phyloP scores from a whole-genome alignment of 2,329 filamentous ascomycete species.

The Beauveria australis region DNA sequence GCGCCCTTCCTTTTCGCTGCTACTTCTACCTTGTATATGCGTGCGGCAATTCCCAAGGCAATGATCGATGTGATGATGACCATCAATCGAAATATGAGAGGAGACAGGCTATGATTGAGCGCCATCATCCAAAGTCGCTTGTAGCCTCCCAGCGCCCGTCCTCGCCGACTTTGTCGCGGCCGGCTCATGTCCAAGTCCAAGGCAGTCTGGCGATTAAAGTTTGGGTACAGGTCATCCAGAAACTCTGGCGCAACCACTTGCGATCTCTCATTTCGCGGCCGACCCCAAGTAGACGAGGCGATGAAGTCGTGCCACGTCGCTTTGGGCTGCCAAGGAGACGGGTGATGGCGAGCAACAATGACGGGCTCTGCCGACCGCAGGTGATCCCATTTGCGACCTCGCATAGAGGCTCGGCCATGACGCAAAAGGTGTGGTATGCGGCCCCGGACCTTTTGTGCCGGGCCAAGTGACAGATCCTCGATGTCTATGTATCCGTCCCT shows the following conservation, averaged over 20 bases:
- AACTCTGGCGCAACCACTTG: constrained; percentile 38
- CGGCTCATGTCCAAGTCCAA: constrained; percentile 23
- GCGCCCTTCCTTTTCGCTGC: constrained; percentile 31
- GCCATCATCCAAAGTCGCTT: constrained; percentile 60
- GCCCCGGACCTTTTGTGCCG: constrained; percentile 24
- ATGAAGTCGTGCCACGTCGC: constrained; percentile 46
- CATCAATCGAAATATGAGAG: constrained; percentile 70
- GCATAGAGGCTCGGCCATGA: constrained; percentile 36
- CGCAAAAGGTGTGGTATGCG: constrained; percentile 39
- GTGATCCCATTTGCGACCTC: constrained; percentile 51
- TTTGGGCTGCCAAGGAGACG: constrained; percentile 31
- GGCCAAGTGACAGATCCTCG: constrained; percentile 29
- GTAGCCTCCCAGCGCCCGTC: constrained; percentile 26
- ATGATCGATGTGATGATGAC: constrained; percentile 77
- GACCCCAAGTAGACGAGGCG: constrained; percentile 44
- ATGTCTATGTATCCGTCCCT: constrained; percentile 39
- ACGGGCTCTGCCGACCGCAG: constrained; percentile 50
- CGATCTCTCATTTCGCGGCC: constrained; percentile 36
- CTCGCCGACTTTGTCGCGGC: constrained; percentile 20
- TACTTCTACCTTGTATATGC: constrained; percentile 58
- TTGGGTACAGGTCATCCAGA: constrained; percentile 38
- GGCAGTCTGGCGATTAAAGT: constrained; percentile 33
- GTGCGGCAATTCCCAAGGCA: constrained; percentile 69
- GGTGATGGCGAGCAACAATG: constrained; percentile 43
- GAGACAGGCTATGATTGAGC: constrained; percentile 76